Conservation (phyloP, 805 yeast genomes). For the Suhomyces prunicola region DNA sequence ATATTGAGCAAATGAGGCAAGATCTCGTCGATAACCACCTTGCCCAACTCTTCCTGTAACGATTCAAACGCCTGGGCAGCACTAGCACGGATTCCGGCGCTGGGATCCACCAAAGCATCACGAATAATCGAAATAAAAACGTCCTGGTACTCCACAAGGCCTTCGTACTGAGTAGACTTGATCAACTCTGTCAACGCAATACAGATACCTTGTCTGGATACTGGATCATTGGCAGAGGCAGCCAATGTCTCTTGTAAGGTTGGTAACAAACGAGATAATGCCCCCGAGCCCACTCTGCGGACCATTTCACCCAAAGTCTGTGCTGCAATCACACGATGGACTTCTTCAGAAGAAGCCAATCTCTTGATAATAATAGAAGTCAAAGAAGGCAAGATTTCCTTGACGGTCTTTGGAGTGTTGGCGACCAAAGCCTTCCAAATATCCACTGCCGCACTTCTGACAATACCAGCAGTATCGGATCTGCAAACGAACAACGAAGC, state of each 20-base stretch:
- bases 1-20: constrained; percentile 76
- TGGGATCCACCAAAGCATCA: constrained; percentile 72
- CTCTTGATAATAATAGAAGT: constrained; percentile 76
- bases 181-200: constrained; percentile 86
- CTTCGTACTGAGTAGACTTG: constrained; percentile 63
- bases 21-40: constrained; percentile 81
- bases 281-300: constrained; percentile 87
- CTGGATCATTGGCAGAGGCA: constrained; percentile 57
- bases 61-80: constrained; percentile 91
- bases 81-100: constrained; percentile 75
- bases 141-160: constrained; percentile 61
- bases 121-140: constrained; percentile 72
- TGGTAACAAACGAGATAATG: constrained; percentile 80
- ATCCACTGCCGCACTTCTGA: constrained; percentile 84
- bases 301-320: constrained; percentile 92
- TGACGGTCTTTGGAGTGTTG: constrained; percentile 91
- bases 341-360: constrained; percentile 77
- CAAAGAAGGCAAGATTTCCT: constrained; percentile 84
- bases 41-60: constrained; percentile 78
- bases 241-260: constrained; percentile 66
- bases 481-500: constrained; percentile 91
- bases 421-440: constrained; percentile 97
- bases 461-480: constrained; percentile 83
- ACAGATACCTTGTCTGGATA: constrained; percentile 94
- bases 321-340: constrained; percentile 84